These are phyloP conservation scores for Sphaerostilbella broomeana DNA, from an alignment of 2,329 filamentous ascomycete genomes.

Conservation along the genomic window DNA sequence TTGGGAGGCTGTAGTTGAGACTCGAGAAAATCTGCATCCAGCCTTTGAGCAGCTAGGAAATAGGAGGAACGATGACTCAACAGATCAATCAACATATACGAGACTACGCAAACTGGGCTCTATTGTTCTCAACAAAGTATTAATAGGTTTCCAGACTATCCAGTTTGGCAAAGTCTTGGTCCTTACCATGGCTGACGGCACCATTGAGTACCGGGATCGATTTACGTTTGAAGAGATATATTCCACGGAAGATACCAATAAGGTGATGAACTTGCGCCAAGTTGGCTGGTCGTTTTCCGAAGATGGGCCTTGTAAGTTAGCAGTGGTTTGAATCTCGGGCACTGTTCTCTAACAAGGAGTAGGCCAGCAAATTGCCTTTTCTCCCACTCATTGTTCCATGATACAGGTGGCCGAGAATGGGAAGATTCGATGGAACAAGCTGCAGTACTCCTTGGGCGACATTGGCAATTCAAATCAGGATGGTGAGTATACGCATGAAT, in stretches of 20 bases:
- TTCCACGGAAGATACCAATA: conserved; percentile 55
- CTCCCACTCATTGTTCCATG: conserved; percentile 53
- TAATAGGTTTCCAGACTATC: conserved; percentile 61
- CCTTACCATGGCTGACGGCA: conserved; percentile 72
- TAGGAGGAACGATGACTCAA: conserved; percentile 49
- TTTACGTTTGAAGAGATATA: conserved; percentile 63
- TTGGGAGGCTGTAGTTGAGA: conserved; percentile 68
- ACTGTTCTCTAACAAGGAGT: conserved; percentile 14
- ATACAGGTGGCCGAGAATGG: conserved; percentile 53
- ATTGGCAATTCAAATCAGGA: conserved; percentile 43
- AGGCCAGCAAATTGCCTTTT: conserved; percentile 56
- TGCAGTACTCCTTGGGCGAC: conserved; percentile 45
- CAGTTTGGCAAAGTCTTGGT: conserved; percentile 67
- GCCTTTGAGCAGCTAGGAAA: conserved; percentile 69
- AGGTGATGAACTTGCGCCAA: conserved; percentile 65
- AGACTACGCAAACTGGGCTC: conserved; percentile 61
- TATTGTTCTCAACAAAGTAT: conserved; percentile 61
- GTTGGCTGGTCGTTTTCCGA: conserved; percentile 68
- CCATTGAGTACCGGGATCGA: conserved; percentile 72
- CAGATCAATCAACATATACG: conserved; percentile 27
- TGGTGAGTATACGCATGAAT: conserved; percentile 36
- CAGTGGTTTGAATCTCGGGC: not conserved
- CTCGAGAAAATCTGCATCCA: conserved; percentile 60
- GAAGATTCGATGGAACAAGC: conserved; percentile 51
- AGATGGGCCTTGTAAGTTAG: conserved; percentile 55